A percentile compares a stretch with the other conserved stretches of the same genome.
Conservation (phyloP, 2,329 filamentous ascomycete species). For the Hymenoscyphus linearis region DNA sequence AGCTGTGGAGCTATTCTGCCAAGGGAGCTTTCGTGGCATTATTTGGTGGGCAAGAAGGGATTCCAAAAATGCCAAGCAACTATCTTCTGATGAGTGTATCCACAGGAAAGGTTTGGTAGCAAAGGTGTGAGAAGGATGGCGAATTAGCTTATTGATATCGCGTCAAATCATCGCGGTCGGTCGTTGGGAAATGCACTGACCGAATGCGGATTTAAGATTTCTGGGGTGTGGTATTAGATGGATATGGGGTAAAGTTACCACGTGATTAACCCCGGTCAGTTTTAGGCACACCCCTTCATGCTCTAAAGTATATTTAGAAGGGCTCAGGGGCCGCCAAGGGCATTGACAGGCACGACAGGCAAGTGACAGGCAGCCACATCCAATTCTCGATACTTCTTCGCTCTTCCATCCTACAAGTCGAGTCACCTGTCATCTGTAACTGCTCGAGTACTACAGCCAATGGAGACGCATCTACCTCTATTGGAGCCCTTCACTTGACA, state of each 20-base stretch:
- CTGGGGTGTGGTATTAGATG: no score
- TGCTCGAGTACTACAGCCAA: not conserved
- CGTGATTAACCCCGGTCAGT: no score
- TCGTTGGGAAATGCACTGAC: no score
- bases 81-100: not conserved
- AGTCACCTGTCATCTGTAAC: not conserved
- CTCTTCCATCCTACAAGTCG: not conserved
- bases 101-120: not conserved
- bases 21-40: conserved; percentile 29
- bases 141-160: not conserved
- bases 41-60: not conserved
- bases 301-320: no score
- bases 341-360: not conserved
- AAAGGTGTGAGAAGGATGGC: not conserved
- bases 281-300: no score
- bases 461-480: not conserved
- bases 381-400: not conserved
- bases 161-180: no score
- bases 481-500: not conserved
- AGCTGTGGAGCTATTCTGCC: conserved; percentile 11
- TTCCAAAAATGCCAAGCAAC: not conserved
- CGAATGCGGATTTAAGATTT: no score
- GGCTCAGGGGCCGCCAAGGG: no score
- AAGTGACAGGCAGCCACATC: not conserved
- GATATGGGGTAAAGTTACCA: no score